Evolutionary conservation across 441 rosid genomes (phyloP).

Genomic region (Syzygium syzygioides): DNA sequence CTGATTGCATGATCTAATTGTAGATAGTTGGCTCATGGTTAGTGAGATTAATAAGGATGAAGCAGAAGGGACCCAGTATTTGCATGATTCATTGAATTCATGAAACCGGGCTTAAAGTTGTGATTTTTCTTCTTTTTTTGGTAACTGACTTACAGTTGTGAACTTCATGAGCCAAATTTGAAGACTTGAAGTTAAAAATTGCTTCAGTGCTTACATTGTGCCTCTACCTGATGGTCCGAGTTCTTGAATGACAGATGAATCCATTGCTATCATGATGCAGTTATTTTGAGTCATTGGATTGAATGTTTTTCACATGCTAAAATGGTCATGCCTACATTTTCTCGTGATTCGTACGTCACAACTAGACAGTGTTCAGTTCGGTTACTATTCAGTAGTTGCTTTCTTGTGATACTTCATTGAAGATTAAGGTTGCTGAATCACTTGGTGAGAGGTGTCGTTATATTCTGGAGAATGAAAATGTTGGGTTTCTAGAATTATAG

Average conservation of each 20-base stretch:
- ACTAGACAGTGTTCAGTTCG: background rate
- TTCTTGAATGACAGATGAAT: background rate
- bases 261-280: background rate
- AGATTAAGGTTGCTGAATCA: background rate
- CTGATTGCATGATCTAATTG: background rate
- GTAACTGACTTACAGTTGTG: background rate
- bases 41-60: background rate
- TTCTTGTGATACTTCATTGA: background rate
- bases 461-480: background rate
- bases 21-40: background rate
- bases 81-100: background rate
- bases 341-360: background rate
- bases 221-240: background rate
- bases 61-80: background rate
- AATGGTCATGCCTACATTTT: background rate
- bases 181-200: background rate
- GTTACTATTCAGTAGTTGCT: background rate
- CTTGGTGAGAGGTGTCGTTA: background rate
- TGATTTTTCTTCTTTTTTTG: background rate
- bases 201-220: background rate
- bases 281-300: background rate
- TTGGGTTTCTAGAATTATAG: background rate
- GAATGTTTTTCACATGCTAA: background rate
- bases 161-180: background rate
- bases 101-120: background rate